phyloP scores from a whole-genome alignment of 73 alveolate species.

The Paramecium bursaria region DNA sequence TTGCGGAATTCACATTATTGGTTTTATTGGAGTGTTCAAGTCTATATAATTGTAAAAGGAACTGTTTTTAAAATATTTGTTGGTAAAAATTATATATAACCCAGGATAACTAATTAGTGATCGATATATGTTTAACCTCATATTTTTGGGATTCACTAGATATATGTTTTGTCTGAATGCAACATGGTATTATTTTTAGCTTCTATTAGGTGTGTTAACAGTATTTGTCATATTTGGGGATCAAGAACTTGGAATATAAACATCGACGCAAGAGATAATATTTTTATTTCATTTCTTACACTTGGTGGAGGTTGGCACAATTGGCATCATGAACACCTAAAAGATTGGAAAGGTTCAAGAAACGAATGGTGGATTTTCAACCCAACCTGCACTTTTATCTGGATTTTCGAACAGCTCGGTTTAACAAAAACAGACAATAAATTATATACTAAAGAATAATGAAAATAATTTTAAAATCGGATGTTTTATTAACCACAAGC shows the following conservation, averaged over 20 bases:
- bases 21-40: no score
- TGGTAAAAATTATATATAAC: no score
- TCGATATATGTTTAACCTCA: neutral
- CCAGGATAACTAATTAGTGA: constrained; percentile 13
- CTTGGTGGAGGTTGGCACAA: constrained; percentile 66
- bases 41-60: no score
- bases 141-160: constrained; percentile 19
- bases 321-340: constrained; percentile 60
- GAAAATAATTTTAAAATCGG: no score
- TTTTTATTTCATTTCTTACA: neutral
- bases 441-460: no score
- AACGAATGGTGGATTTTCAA: constrained; percentile 22
- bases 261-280: constrained; percentile 23
- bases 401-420: constrained; percentile 31
- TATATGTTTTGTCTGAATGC: constrained; percentile 16
- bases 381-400: constrained; percentile 15
- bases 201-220: constrained; percentile 51
- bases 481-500: no score
- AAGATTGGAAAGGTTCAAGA: constrained; percentile 35
- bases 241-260: constrained; percentile 30
- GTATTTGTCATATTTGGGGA: constrained; percentile 48
- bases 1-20: no score
- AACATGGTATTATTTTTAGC: neutral
- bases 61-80: no score
- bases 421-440: neutral